Evolutionary conservation across 2,329 filamentous ascomycete species (phyloP).

Genomic region (Microsporum audouinii): DNA sequence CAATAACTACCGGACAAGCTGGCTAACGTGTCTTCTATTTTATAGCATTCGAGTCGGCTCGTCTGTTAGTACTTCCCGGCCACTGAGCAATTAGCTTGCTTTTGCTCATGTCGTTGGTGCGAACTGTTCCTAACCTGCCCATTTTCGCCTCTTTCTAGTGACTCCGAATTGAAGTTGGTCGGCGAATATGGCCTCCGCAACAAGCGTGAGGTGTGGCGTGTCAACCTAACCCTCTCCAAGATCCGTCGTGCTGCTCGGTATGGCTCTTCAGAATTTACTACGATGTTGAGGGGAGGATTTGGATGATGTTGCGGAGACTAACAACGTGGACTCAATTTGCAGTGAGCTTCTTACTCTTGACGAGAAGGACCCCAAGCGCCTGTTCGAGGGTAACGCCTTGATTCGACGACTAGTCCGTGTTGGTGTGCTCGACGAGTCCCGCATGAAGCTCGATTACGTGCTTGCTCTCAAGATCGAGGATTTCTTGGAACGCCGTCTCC

Average conservation of each 20-base stretch:
- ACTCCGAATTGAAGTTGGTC: constrained; percentile 98
- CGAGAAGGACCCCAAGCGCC: constrained; percentile 99
- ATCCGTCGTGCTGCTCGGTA: constrained; percentile 99
- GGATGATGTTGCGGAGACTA: not conserved
- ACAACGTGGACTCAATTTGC: constrained; percentile 9
- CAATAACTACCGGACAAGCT: constrained; percentile 7
- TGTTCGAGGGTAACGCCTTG: constrained; percentile 99
- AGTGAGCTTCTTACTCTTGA: constrained; percentile 99
- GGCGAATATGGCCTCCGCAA: constrained; percentile 99
- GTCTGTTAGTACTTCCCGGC: constrained; percentile 91
- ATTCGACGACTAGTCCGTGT: constrained; percentile 99
- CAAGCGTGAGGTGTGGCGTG: constrained; percentile 99
- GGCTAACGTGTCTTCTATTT: constrained; percentile 28
- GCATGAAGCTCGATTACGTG: constrained; percentile 99
- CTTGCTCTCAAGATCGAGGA: constrained; percentile 98
- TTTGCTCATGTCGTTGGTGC: constrained; percentile 79
- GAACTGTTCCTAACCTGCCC: constrained; percentile 55
- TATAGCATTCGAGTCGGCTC: constrained; percentile 89
- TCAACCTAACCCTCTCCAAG: constrained; percentile 98
- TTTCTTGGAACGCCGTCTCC: constrained; percentile 98
- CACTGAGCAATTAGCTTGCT: constrained; percentile 98
- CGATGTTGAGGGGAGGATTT: not conserved
- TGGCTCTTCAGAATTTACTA: constrained; percentile 21
- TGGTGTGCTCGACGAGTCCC: constrained; percentile 98
- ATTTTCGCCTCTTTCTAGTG: constrained; percentile 49